Percentiles rank a stretch among this genome's conserved stretches.
phyloP scores from a whole-genome alignment of 2,329 filamentous ascomycete genomes.

The Pseudomassariella vexata region DNA sequence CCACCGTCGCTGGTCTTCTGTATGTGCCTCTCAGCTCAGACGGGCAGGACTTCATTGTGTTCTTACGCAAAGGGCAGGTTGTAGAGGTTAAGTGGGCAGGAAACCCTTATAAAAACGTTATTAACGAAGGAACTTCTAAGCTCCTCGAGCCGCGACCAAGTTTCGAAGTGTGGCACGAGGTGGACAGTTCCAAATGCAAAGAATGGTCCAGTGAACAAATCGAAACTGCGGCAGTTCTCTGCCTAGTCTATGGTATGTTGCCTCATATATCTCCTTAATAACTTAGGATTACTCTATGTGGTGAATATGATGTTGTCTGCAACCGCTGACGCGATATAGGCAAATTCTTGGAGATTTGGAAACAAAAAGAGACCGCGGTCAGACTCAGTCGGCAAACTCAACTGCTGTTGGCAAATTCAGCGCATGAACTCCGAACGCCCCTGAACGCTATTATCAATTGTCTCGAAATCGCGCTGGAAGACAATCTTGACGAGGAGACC shows the following conservation, averaged over 20 bases:
- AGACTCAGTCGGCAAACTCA: constrained; percentile 76
- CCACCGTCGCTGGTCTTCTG: constrained; percentile 69
- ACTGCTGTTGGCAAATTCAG: constrained; percentile 77
- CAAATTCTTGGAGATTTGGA: constrained; percentile 86
- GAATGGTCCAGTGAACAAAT: constrained; percentile 88
- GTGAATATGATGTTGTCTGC: too few relatives aligned
- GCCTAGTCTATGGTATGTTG: constrained; percentile 71
- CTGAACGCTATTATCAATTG: constrained; percentile 94
- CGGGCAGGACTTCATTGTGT: constrained; percentile 81
- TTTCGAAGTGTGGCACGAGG: constrained; percentile 79
- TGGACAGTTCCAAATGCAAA: constrained; percentile 70
- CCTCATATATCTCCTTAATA: background rate
- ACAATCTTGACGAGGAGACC: constrained; percentile 71
- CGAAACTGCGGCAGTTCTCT: constrained; percentile 82
- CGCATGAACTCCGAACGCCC: constrained; percentile 85
- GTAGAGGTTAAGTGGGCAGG: constrained; percentile 80
- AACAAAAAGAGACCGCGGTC: constrained; percentile 79
- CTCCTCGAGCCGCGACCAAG: constrained; percentile 74
- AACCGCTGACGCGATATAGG: constrained; percentile 23
- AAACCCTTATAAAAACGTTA: constrained; percentile 75
- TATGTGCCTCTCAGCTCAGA: constrained; percentile 74
- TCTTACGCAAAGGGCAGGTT: constrained; percentile 73
- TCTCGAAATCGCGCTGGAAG: constrained; percentile 83
- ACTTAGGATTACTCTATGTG: too few relatives aligned
- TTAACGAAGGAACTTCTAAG: constrained; percentile 65